Evolutionary conservation across 1,139 yeast species (phyloP), one percentile per base, ranked within the genome.

Genomic region (Lodderomyces orthopsilosis): DNA sequence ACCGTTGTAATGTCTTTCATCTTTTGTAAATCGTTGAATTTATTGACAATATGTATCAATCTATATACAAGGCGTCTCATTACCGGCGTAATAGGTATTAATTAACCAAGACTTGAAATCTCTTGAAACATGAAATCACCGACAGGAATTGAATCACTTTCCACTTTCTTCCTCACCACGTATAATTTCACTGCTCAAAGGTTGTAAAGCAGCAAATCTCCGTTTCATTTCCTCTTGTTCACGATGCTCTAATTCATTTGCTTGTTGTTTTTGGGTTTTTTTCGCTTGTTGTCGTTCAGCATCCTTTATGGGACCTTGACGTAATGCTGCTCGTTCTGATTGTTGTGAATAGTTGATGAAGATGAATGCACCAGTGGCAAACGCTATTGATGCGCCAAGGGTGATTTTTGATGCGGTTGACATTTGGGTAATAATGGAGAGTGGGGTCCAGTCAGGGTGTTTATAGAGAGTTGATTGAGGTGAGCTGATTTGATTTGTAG

Each of bases 251-350:
- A 75, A 68, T 43, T 79, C 76, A 56, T 93, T 86, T 43, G 77
- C 77, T 50, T 60, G 52, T 55, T 68, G 70, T 54, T 74, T 73
- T 55, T 62, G 61, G 43, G 65, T 62, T 51, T 61, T 53, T 33
- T 42, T 78, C 42, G 70, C 75, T 41, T 72, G 66, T 51, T 81
- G 62, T 46, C 93, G 66, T 50, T 74, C 80, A 10, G 88, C 87
- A 58, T 86, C 95, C 55, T 81, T 83, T 56, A 85, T 79, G 8
- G 95, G 94, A 1, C 95, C 95, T 57, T 83, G 89, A 50, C 84
- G 80, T 42, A 85, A 69, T 3, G 86, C 83, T 6, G 75, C 79
- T 50, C 89, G 73, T 61, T 86, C 94, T 46, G 76, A 63, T 32
- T 72, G 74, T 59, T 86, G 95, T 41, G 84, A 76, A 49, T 71